Conservation (phyloP, 1,139 yeast genomes). For the Martiniozyma asiatica region DNA sequence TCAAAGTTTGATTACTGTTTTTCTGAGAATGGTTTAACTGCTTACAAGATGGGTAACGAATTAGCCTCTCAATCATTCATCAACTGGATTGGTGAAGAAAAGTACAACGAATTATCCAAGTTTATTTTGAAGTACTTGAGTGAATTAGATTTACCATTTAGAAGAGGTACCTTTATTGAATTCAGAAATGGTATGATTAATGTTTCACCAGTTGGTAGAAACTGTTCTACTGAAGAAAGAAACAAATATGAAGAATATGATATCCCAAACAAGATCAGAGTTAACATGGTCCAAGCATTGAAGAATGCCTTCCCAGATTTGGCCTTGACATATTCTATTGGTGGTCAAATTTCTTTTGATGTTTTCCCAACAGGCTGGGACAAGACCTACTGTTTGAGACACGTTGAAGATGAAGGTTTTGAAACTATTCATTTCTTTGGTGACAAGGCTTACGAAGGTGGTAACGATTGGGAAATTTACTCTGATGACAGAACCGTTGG, state of each 20-base stretch:
- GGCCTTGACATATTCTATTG: constrained; percentile 89
- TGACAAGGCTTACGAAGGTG: constrained; percentile 95
- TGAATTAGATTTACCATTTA: constrained; percentile 77
- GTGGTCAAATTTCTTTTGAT: constrained; percentile 98
- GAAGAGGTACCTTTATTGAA: constrained; percentile 97
- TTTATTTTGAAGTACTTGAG: constrained; percentile 79
- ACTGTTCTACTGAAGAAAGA: constrained; percentile 89
- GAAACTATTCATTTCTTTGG: constrained; percentile 92
- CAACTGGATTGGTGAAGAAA: constrained; percentile 89
- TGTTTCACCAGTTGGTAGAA: constrained; percentile 96
- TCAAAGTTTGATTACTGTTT: constrained; percentile 87
- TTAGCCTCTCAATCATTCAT: constrained; percentile 90
- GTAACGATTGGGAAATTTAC: constrained; percentile 97
- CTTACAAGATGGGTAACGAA: constrained; percentile 80
- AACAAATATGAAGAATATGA: constrained; percentile 82
- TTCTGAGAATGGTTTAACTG: constrained; percentile 96
- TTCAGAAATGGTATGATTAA: constrained; percentile 99
- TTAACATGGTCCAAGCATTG: constrained; percentile 70
- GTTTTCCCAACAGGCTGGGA: constrained; percentile 99
- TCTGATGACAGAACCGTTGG: constrained; percentile 87
- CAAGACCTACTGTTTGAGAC: constrained; percentile 94
- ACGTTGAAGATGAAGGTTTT: constrained; percentile 77
- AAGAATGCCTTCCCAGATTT: constrained; percentile 71
- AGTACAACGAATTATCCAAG: constrained; percentile 78
- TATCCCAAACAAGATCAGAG: constrained; percentile 67